phyloP scores from a whole-genome alignment of 2,329 filamentous ascomycete genomes.

The Huntiella omanensis region DNA sequence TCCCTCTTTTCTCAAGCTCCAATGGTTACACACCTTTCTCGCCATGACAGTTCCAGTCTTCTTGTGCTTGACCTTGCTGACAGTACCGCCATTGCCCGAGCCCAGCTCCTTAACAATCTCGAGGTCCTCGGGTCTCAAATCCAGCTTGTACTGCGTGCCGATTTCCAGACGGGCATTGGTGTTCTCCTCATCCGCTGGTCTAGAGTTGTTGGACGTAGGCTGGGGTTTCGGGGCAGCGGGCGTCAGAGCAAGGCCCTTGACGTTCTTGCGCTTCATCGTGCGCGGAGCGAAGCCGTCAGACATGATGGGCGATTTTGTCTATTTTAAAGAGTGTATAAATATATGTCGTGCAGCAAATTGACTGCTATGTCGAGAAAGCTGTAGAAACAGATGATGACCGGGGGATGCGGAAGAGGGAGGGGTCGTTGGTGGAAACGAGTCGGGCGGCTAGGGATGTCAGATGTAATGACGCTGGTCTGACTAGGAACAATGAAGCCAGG shows the following conservation, averaged over 20 bases:
- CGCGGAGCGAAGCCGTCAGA: conserved; percentile 44
- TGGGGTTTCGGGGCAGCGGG: conserved; percentile 54
- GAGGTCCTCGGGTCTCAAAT: conserved; percentile 78
- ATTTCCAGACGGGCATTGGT: conserved; percentile 61
- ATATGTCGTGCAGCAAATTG: no score
- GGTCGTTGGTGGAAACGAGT: not conserved
- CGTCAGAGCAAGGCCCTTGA: conserved; percentile 83
- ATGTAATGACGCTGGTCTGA: not conserved
- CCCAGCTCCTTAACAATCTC: conserved; percentile 88
- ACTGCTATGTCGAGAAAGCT: not conserved
- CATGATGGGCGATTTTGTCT: conserved; percentile 24
- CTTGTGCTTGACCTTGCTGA: conserved; percentile 92
- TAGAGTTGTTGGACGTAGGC: conserved; percentile 56
- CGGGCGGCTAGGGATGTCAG: not conserved
- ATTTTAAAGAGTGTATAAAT: not conserved
- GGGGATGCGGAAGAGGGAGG: not conserved
- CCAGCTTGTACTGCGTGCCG: conserved; percentile 88
- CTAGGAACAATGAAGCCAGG: no score
- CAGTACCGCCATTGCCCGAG: conserved; percentile 89
- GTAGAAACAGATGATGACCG: not conserved
- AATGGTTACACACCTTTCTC: conserved; percentile 50
- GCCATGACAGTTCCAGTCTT: conserved; percentile 95
- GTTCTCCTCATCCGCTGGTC: conserved; percentile 40
- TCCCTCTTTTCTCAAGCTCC: no score
- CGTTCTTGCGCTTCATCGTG: conserved; percentile 98